These are phyloP conservation scores for Pinus albicaulis DNA, from an alignment of 75 land plant genomes.

Conservation along the genomic window DNA sequence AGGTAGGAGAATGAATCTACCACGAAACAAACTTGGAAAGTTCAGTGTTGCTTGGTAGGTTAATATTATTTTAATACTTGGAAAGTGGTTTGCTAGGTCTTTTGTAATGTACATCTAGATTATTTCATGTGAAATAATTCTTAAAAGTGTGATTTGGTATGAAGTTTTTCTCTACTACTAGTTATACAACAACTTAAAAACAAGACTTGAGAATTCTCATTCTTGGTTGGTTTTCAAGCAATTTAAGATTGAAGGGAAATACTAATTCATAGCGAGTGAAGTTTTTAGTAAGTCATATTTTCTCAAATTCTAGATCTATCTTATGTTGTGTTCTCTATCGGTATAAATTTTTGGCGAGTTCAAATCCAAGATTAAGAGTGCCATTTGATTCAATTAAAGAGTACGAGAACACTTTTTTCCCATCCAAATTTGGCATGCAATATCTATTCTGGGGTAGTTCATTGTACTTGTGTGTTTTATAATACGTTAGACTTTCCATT, in stretches of 20 bases:
- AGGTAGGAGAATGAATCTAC: constrained; percentile 15
- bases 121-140: neutral
- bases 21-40: constrained; percentile 13
- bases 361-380: neutral
- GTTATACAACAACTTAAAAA: too few species aligned
- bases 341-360: neutral
- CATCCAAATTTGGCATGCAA: neutral
- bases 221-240: neutral
- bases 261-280: neutral
- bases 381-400: neutral
- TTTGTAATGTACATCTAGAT: neutral
- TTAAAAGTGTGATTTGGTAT: neutral
- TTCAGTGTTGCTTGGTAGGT: constrained; percentile 30
- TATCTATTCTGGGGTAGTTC: neutral
- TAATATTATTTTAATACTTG: neutral
- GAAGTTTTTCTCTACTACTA: neutral
- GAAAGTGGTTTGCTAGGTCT: neutral
- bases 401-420: neutral
- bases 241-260: neutral
- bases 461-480: neutral
- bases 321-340: neutral
- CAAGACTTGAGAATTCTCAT: neutral
- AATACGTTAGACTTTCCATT: neutral
- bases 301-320: neutral
- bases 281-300: neutral